phyloP scores from a whole-genome alignment of 129 eudicot genomes.

The Ambrosia artemisiifolia region DNA sequence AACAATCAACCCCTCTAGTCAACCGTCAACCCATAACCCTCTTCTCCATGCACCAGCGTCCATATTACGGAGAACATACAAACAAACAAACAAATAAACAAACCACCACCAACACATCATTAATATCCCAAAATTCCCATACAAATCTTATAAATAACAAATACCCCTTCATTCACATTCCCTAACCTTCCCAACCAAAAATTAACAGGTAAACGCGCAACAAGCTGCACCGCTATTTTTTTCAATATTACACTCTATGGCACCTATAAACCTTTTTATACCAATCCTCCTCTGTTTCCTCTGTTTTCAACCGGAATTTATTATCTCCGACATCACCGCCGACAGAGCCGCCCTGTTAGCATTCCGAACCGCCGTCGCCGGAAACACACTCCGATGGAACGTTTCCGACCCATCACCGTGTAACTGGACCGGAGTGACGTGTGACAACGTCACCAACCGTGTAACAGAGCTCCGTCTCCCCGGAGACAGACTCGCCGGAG shows the following conservation, averaged over 20 bases:
- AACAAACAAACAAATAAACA: neutral
- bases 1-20: constrained; percentile 24
- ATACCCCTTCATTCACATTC: neutral
- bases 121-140: neutral
- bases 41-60: constrained; percentile 18
- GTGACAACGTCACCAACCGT: constrained; percentile 41
- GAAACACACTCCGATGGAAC: constrained; percentile 59
- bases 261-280: neutral
- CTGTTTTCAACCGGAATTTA: constrained; percentile 19
- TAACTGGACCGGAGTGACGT: constrained; percentile 55
- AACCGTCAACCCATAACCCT: constrained; percentile 22
- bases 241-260: constrained; percentile 11
- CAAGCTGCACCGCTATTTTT: too few relatives aligned
- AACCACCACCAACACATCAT: too few relatives aligned
- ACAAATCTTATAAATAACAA: neutral
- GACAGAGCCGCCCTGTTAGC: constrained; percentile 50
- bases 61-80: neutral
- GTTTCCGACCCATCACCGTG: constrained; percentile 43
- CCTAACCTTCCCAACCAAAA: too few relatives aligned
- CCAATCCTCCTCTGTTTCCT: constrained; percentile 24
- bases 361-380: constrained; percentile 50
- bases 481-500: constrained; percentile 55
- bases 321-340: constrained; percentile 33
- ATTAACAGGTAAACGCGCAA: too few relatives aligned
- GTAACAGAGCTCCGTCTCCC: constrained; percentile 66